These are phyloP conservation scores for Chrysoporthe cubensis DNA, from an alignment of 2,329 filamentous ascomycete species.

Conservation along the genomic window DNA sequence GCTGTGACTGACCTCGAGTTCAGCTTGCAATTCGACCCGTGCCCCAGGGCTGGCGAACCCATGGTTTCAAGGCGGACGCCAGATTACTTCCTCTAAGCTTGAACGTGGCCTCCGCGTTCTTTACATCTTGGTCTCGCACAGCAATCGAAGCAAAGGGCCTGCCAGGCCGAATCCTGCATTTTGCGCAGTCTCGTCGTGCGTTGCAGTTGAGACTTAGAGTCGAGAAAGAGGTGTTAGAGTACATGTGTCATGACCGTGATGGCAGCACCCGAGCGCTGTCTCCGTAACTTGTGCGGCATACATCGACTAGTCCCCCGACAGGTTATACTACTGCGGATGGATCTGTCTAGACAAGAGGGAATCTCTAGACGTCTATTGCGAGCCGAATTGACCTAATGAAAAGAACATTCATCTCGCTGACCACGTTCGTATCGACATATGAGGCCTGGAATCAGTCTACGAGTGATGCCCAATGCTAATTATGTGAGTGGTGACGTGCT, in stretches of 20 bases:
- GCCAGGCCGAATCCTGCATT: neutral
- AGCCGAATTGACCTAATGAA: slow-evolving; percentile 19
- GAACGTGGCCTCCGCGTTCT: slow-evolving; percentile 14
- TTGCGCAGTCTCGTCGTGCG: slow-evolving; percentile 3
- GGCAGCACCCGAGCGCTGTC: slow-evolving; percentile 17
- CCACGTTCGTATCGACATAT: neutral
- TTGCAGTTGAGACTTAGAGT: slow-evolving; percentile 26
- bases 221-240: slow-evolving; percentile 23
- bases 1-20: slow-evolving; percentile 24
- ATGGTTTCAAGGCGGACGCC: slow-evolving; percentile 98
- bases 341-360: slow-evolving; percentile 23
- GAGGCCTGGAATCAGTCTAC: too few relatives aligned
- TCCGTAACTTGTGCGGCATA: slow-evolving; percentile 24
- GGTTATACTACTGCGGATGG: slow-evolving; percentile 9
- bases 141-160: slow-evolving; percentile 1
- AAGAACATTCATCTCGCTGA: neutral
- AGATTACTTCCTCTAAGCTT: slow-evolving; percentile 92
- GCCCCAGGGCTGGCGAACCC: slow-evolving; percentile 93
- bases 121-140: neutral
- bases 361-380: slow-evolving; percentile 25
- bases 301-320: slow-evolving; percentile 19
- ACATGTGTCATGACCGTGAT: slow-evolving; percentile 22
- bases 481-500: neutral
- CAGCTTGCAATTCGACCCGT: slow-evolving; percentile 98
- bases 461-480: neutral